Evolutionary conservation across 2,329 filamentous ascomycete species (phyloP).

Genomic region (Trichoderma atroviride): DNA sequence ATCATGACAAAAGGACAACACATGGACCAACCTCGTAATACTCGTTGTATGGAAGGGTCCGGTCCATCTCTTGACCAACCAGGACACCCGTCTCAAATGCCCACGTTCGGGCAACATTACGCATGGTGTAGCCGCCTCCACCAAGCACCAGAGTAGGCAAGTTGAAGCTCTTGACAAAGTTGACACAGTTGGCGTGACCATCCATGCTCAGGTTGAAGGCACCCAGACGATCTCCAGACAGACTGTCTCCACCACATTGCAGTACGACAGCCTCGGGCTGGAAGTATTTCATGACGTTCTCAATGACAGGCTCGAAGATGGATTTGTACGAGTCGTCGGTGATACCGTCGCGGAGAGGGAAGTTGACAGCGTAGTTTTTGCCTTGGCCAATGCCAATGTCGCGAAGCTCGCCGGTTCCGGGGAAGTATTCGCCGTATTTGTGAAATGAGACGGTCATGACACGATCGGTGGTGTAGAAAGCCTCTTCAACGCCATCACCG

Average conservation of each 20-base stretch:
- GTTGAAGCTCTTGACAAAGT: conserved; percentile 83
- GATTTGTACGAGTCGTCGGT: conserved; percentile 86
- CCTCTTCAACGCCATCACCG: conserved; percentile 89
- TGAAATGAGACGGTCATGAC: conserved; percentile 95
- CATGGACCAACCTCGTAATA: conserved; percentile 72
- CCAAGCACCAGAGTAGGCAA: conserved; percentile 90
- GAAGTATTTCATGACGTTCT: conserved; percentile 83
- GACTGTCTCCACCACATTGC: conserved; percentile 92
- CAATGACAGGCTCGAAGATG: conserved; percentile 89
- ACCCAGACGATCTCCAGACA: conserved; percentile 90
- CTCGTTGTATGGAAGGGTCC: conserved; percentile 91
- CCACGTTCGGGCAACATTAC: conserved; percentile 96
- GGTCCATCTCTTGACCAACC: conserved; percentile 78
- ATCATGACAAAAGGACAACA: neutral
- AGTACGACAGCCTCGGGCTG: conserved; percentile 89
- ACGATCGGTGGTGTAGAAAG: conserved; percentile 88
- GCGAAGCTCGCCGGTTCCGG: conserved; percentile 83
- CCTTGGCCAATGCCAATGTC: conserved; percentile 86
- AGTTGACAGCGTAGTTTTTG: conserved; percentile 89
- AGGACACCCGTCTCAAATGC: conserved; percentile 92
- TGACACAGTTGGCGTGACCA: conserved; percentile 92
- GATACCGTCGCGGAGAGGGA: conserved; percentile 88
- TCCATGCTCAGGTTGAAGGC: conserved; percentile 98
- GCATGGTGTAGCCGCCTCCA: conserved; percentile 94
- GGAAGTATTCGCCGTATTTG: conserved; percentile 97